Evolutionary conservation across 176 grass and related monocot species (phyloP), one percentile per base, ranked within the genome.

Genomic region (Aegilops umbellulata): DNA sequence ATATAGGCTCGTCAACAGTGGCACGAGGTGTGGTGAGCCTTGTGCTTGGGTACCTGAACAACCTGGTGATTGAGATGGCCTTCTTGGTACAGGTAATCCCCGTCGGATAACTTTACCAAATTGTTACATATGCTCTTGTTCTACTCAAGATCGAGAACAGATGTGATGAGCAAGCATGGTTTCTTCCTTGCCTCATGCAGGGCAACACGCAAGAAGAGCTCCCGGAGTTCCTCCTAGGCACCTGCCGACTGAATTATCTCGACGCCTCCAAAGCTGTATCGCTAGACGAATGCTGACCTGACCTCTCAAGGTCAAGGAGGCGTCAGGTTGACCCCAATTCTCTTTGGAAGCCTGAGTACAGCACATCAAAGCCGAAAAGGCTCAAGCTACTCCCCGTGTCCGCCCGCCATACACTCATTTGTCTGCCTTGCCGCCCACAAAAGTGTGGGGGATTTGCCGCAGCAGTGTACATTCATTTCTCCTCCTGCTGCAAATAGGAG

Each of bases 61-160:
- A 97, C 86, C 92, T 97, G n/a, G 90, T 97, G 81, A 97, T 97
- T 62, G 94, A 97, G 84, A 94, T 97, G 94, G 94, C 94, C 84
- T 97, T 97, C 90, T 90, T 97, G 83, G 81, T 97, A 83, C 94
- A 97, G 92, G 94, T 97, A 90, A 74, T 46, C 0, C 1, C 25
- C 0, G 7, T 6, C 2, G 16, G 24, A 70, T 47, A 72, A 27
- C 49, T n/a, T 70, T 61, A 49, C 19, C 66, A 51, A 29, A 61
- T 77, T 44, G 31, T 25, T 27, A 58, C 10, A 67, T 17, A 11
- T 34, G 22, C 10, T 64, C 24, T 15, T 64, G 31, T 42, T 26
- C 24, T 42, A 41, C 24, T 26, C 69, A 39, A 74, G 24, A 32
- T 44, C 46, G 65, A 23, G 15, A 30, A 67, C 35, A 55, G 7